Base-by-base conservation (phyloP, 176 grass and related monocot genomes). In the Thalia dealbata region DNA sequence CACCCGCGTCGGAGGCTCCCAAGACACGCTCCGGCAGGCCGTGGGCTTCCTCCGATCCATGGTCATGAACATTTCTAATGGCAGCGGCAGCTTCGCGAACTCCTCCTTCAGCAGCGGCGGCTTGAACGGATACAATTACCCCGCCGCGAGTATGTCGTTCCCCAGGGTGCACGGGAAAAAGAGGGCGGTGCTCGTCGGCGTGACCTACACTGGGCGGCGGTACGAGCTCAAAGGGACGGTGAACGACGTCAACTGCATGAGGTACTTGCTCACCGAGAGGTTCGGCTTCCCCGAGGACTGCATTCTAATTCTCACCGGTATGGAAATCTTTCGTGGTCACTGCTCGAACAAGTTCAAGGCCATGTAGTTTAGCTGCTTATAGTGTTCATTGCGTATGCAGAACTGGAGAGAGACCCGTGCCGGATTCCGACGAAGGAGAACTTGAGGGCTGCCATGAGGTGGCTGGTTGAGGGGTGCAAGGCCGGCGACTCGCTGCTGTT, bases 221-320 rank as follows among this genome's bases (percentile, higher is more conserved):
- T 92, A 91, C 71, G 86, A 96, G 82, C 89, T 96, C 23, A 76
- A 80, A 46, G 89, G 92, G 78, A 79, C 86, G 56, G 82, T 96
- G 61, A 92, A 96, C 75, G 89, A 96, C 74, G 89, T 85, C 74
- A 76, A 82, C 76, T 96, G 84, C 80, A 83, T 92, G 72, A 4
- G 2, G 69, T 89, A 78, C 69, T 55, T 96, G 21, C 89, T 96
- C 76, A 30, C 71, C 23, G 42, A 85, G 71, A 83, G 75, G 71
- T 96, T 80, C 32, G 52, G 70, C 10, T 96, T 89, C 72, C 84
- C 92, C 0, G 0, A 0, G 41, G 82, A 91, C 10, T 78, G 70
- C 69, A 80, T 96, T 70, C 74, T 92, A 56, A 79, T 92, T 73
- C 84, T 96, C 73, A 96, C 89, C 2, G 80, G 92, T 96, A 79